Conservation (phyloP, 2,329 filamentous ascomycete genomes). For the Thelonectria discophora region DNA sequence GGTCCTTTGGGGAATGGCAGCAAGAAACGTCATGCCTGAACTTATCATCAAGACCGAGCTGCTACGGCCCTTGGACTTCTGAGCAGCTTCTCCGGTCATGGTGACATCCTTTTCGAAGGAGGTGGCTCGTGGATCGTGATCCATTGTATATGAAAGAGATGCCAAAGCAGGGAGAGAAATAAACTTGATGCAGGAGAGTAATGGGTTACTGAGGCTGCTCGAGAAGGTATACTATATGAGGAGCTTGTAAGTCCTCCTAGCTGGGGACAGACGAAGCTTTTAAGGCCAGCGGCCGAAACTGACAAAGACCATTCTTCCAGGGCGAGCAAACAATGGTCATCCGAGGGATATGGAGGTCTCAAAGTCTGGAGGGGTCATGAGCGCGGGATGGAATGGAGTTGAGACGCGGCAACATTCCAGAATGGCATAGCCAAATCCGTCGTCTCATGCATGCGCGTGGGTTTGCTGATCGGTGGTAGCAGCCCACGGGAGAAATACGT, state of each 20-base stretch:
- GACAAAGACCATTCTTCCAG: conserved; percentile 30
- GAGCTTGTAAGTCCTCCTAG: conserved; percentile 27
- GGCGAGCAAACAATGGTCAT: conserved; percentile 26
- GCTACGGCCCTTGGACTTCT: conserved; percentile 38
- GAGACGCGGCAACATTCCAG: conserved; percentile 40
- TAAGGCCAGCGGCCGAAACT: conserved; percentile 25
- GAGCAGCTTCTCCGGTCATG: conserved; percentile 38
- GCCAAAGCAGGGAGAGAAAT: conserved; percentile 10
- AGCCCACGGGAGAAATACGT: conserved; percentile 35
- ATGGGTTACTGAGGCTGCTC: conserved; percentile 4
- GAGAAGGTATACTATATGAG: conserved; percentile 1
- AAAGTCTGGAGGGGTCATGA: conserved; percentile 28
- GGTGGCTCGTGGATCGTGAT: conserved; percentile 35
- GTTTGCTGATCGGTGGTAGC: conserved; percentile 36
- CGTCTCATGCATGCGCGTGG: conserved; percentile 37
- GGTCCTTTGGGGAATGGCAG: conserved; percentile 38
- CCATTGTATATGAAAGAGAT: conserved; percentile 28
- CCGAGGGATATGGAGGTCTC: conserved; percentile 27
- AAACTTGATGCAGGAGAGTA: neutral
- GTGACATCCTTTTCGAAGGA: conserved; percentile 40
- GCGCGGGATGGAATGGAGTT: conserved; percentile 42
- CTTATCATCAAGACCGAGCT: conserved; percentile 41
- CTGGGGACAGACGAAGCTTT: conserved; percentile 33
- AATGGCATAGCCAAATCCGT: conserved; percentile 37
- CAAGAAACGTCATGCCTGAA: conserved; percentile 42